These are phyloP conservation scores for Delitschia confertaspora DNA, from an alignment of 495 filamentous ascomycete genomes.

Conservation along the genomic window DNA sequence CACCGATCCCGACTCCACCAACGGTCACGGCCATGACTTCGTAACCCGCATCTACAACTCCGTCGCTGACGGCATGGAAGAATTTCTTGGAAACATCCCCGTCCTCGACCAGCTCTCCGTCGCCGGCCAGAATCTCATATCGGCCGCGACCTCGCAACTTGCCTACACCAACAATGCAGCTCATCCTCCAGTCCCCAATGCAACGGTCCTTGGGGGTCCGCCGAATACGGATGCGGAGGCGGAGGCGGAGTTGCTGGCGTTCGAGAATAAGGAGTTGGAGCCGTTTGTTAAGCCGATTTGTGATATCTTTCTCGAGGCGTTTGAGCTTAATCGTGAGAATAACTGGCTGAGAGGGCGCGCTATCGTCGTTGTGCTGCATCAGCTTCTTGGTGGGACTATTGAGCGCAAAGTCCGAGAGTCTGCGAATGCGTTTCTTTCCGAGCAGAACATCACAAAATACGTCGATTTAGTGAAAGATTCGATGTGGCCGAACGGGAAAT, in stretches of 20 bases:
- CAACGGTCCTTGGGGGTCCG: slow-evolving; percentile 5
- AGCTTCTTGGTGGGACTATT: slow-evolving; percentile 72
- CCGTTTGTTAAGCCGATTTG: slow-evolving; percentile 98
- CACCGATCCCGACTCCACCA: slow-evolving; percentile 34
- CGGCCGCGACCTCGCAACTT: slow-evolving; percentile 73
- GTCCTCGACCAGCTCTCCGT: slow-evolving; percentile 90
- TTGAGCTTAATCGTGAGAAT: slow-evolving; percentile 87
- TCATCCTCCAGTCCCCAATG: slow-evolving; percentile 5
- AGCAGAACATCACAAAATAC: slow-evolving; percentile 70
- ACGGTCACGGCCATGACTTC: slow-evolving; percentile 72
- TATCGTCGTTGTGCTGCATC: slow-evolving; percentile 74
- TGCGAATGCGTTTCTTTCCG: slow-evolving; percentile 56
- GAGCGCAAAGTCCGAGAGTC: slow-evolving; percentile 88
- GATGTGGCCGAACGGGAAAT: slow-evolving; percentile 71
- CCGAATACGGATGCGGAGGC: slow-evolving; percentile 67
- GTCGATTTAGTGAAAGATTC: slow-evolving; percentile 57
- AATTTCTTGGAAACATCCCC: slow-evolving; percentile 89
- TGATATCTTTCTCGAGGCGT: slow-evolving; percentile 92
- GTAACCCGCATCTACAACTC: slow-evolving; percentile 93
- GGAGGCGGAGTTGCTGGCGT: slow-evolving; percentile 88
- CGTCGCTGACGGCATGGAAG: slow-evolving; percentile 96
- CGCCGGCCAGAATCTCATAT: slow-evolving; percentile 86
- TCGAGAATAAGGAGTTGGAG: slow-evolving; percentile 78
- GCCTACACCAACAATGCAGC: slow-evolving; percentile 37
- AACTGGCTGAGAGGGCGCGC: slow-evolving; percentile 92